Evolutionary conservation across 441 rosid species (phyloP), one percentile per base, ranked within the genome.

Genomic region (Sinapis alba): DNA sequence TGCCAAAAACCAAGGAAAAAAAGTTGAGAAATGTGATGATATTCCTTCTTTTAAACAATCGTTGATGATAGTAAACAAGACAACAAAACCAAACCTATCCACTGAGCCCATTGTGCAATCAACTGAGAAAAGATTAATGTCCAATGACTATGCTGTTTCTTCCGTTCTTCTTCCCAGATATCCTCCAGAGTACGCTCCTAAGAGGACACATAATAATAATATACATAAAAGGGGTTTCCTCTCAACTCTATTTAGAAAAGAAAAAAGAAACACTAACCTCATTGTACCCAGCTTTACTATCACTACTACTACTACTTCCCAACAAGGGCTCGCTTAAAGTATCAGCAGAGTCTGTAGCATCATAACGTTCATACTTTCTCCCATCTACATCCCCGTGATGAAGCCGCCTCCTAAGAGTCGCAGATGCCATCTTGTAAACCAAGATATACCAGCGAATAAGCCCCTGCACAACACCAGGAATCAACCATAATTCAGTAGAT

Each of bases 31-130:
- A 61, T 81, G 78, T 67, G 78, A 72, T 58, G 50, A 71, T n/a
- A n/a, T n/a, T 43, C 28, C 26, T 54, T 20, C 15, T 65, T 68
- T 32, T 4, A 15, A 60, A 26, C 19, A 76, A 63, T 24, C 63
- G 58, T n/a, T 11, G 21, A 62, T 11, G 21, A 62, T 27, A 30
- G 7, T 68, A 41, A 45, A 61, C 66, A 68, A 71, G 62, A 15
- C 2, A 18, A 57, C 5, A 4, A 45, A 58, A 41, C 13, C 79
- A 41, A 43, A 91, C 99, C 98, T 82, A 95, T 79, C 98, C 97
- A 95, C 72, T 91, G 99, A 19, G 94, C 89, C 99, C 99, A 93
- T 79, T 91, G 97, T 3, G 87, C 83, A 75, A 93, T 85, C 83
- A 91, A 75, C 72, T 90, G 88, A 51, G 95, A 82, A 73, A 91